These are phyloP conservation scores for Pulveroboletus sp. DNA, from an alignment of 768 basidiomycete species.

Conservation along the genomic window DNA sequence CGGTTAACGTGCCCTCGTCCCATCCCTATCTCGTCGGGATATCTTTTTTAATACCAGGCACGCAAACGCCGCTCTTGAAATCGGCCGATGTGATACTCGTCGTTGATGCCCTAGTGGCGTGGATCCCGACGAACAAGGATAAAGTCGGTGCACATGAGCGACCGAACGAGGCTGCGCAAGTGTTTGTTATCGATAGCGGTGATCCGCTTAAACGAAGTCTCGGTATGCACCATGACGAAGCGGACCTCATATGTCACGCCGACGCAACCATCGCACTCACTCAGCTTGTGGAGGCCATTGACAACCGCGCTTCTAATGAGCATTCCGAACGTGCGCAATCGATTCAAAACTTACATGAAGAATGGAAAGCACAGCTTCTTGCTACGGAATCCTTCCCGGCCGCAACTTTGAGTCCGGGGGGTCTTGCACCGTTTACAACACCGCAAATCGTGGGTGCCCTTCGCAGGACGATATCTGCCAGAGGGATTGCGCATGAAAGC, in stretches of 20 bases:
- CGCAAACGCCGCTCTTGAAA: conserved; percentile 45
- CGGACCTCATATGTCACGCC: conserved; percentile 55
- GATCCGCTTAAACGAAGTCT: conserved; percentile 53
- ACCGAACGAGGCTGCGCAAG: conserved; percentile 41
- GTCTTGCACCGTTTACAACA: conserved; percentile 30
- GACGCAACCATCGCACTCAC: conserved; percentile 50
- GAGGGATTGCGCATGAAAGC: conserved; percentile 34
- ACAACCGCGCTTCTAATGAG: conserved; percentile 5
- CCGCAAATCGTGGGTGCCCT: conserved; percentile 50
- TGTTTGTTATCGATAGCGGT: conserved; percentile 59
- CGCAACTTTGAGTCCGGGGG: conserved; percentile 16
- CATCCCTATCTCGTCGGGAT: conserved; percentile 53
- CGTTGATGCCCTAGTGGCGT: conserved; percentile 64
- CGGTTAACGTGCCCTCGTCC: conserved; percentile 52
- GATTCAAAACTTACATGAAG: conserved; percentile 21
- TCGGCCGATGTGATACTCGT: conserved; percentile 61
- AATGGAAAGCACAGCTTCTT: conserved; percentile 27
- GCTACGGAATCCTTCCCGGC: conserved; percentile 30
- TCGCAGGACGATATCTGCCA: conserved; percentile 36
- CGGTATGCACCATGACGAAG: conserved; percentile 50
- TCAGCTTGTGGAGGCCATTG: conserved; percentile 38
- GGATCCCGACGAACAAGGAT: conserved; percentile 50
- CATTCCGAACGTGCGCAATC: conserved; percentile 14
- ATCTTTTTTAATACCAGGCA: conserved; percentile 44
- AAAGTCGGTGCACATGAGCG: conserved; percentile 26